A percentile compares a stretch with the other conserved stretches of the same genome.
Conservation (phyloP, 2,329 filamentous ascomycete genomes). For the Bipolaris victoriae region DNA sequence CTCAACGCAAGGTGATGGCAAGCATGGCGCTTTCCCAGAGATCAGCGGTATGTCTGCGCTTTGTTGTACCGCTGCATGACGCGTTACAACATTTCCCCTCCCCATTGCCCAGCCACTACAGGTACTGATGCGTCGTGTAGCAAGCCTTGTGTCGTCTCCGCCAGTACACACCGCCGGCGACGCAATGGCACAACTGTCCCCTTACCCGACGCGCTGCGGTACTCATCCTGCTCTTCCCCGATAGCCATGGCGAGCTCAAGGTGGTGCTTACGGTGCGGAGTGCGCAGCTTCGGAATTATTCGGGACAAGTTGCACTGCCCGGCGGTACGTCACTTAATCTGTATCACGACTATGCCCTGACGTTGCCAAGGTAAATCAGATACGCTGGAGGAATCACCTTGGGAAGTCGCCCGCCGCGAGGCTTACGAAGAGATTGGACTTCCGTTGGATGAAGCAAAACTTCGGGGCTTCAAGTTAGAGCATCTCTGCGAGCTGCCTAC, state of each 20-base stretch:
- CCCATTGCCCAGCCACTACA: background rate
- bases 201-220: slow-evolving; percentile 79
- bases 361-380: slow-evolving; percentile 60
- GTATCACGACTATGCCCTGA: slow-evolving; percentile 6
- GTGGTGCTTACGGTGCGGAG: slow-evolving; percentile 69
- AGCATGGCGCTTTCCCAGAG: slow-evolving; percentile 43
- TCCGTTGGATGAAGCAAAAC: slow-evolving; percentile 69
- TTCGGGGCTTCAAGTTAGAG: slow-evolving; percentile 82
- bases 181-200: slow-evolving; percentile 63
- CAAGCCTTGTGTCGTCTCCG: slow-evolving; percentile 63
- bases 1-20: slow-evolving; percentile 33
- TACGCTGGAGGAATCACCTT: slow-evolving; percentile 61
- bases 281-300: slow-evolving; percentile 64
- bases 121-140: slow-evolving; percentile 28
- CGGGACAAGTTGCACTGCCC: slow-evolving; percentile 82
- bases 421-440: slow-evolving; percentile 93
- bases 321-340: slow-evolving; percentile 63
- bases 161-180: slow-evolving; percentile 62
- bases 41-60: slow-evolving; percentile 31
- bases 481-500: slow-evolving; percentile 81
- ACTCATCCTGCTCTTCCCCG: slow-evolving; percentile 84
- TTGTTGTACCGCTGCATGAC: background rate
- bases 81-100: background rate
- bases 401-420: slow-evolving; percentile 86
- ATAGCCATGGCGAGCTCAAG: slow-evolving; percentile 76